Conservation (phyloP, 169 alveolate species). For the Plasmodium cynomolgi region DNA sequence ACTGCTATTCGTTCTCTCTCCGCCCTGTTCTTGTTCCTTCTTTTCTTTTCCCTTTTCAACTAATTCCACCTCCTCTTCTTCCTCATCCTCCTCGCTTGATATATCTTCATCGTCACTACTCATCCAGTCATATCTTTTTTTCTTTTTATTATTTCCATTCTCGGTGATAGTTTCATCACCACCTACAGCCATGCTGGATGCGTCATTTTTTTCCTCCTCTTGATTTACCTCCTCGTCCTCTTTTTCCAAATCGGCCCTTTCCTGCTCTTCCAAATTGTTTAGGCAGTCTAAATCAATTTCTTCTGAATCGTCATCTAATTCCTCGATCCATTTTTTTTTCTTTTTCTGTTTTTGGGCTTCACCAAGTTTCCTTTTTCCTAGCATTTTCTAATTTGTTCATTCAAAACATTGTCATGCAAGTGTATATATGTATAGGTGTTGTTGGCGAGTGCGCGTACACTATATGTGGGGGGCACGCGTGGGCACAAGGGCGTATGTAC, state of each 20-base stretch:
- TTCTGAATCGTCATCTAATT: conserved; percentile 69
- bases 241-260: conserved; percentile 25
- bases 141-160: conserved; percentile 31
- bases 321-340: conserved; percentile 73
- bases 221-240: conserved; percentile 17
- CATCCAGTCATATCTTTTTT: conserved; percentile 73
- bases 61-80: conserved; percentile 8
- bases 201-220: not conserved
- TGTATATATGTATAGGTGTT: conserved; percentile 1
- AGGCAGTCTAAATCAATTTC: conserved; percentile 70
- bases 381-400: conserved; percentile 35
- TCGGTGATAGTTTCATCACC: conserved; percentile 5
- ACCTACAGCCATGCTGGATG: not conserved
- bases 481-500: not conserved
- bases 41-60: not conserved
- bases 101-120: conserved; percentile 76
- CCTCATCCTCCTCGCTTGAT: conserved; percentile 56
- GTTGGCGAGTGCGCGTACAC: not conserved
- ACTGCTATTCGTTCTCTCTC: not conserved
- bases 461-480: not conserved
- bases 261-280: conserved; percentile 35
- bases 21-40: not conserved
- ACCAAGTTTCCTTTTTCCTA: conserved; percentile 57
- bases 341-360: conserved; percentile 44
- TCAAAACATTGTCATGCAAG: conserved; percentile 27